Base-by-base conservation (phyloP, 805 yeast species). In the Schizosaccharomyces cryophilus region DNA sequence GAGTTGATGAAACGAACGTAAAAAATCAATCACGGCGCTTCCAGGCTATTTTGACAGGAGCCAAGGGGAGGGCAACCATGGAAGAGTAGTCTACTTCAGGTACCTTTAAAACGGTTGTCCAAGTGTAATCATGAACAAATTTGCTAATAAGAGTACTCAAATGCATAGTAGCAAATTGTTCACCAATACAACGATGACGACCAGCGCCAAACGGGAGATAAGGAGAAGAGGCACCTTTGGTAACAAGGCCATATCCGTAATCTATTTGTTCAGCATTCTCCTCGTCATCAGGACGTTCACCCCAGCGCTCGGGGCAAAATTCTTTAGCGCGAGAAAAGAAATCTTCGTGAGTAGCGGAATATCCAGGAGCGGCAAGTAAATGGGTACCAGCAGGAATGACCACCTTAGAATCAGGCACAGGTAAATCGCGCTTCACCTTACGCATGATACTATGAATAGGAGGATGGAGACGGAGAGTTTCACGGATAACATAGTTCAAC, bases 141-240 rank as follows among this genome's bases (percentile, higher is more conserved):
- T 87, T 80, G 47, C 86, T 73, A 69, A 93, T 75, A 63, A 93
- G 77, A 60, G 93, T 82, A 60, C 95, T 95, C 65, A 93, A 79
- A 77, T 93, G 98, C 66, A 84, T 82, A 72, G 83, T 87, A 30
- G 98, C 98, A 74, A 93, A 93, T 71, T 90, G 97, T 74, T 93
- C 98, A 71, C 98, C 98, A 69, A 93, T 90, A 75, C 98, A 93
- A 76, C 98, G 85, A 73, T 93, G 98, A 78, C 98, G 85, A 66
- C 98, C 98, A 73, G 97, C 98, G 67, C 98, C 98, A 69, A 93
- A 93, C 62, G 98, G 98, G 71, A 93, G 80, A 74, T 87, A 93
- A 63, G 97, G 95, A 54, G 96, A 87, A 38, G 86, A 76, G 61
- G 90, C 97, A 74, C 97, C 98, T 75, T 93, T 93, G 58, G 95